phyloP scores from a whole-genome alignment of 306 rosid genomes.

The Quercus glauca region DNA sequence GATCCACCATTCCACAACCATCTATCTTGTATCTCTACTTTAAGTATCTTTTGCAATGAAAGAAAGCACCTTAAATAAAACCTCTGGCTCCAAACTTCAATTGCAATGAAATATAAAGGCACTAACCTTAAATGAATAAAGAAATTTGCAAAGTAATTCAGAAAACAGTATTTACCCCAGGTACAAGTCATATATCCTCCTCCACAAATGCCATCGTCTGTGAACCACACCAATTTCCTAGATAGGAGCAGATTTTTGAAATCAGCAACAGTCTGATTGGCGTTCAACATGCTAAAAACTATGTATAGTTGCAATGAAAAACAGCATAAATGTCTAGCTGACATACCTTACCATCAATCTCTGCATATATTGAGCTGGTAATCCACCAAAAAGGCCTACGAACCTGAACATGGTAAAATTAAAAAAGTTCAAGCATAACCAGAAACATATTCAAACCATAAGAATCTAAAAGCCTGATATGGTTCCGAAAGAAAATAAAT shows the following conservation, averaged over 20 bases:
- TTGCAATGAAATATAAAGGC: not conserved
- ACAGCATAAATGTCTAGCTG: constrained; percentile 6
- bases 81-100: not conserved
- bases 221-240: constrained; percentile 98
- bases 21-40: not conserved
- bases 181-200: constrained; percentile 92
- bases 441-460: constrained; percentile 5
- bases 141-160: not conserved
- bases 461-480: not conserved
- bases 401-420: constrained; percentile 49
- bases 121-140: not conserved
- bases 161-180: constrained; percentile 64
- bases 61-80: not conserved
- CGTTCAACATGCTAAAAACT: constrained; percentile 12
- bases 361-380: constrained; percentile 91
- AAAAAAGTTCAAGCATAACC: constrained; percentile 22
- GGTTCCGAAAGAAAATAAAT: not conserved
- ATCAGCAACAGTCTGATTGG: constrained; percentile 30
- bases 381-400: constrained; percentile 99
- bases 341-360: constrained; percentile 90
- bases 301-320: constrained; percentile 2
- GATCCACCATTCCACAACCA: not conserved
- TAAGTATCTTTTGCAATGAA: not conserved
- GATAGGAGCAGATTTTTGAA: constrained; percentile 21
- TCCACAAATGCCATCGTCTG: constrained; percentile 98